Conservation (phyloP, 2,329 filamentous ascomycete species). For the Aspergillus amoenus region DNA sequence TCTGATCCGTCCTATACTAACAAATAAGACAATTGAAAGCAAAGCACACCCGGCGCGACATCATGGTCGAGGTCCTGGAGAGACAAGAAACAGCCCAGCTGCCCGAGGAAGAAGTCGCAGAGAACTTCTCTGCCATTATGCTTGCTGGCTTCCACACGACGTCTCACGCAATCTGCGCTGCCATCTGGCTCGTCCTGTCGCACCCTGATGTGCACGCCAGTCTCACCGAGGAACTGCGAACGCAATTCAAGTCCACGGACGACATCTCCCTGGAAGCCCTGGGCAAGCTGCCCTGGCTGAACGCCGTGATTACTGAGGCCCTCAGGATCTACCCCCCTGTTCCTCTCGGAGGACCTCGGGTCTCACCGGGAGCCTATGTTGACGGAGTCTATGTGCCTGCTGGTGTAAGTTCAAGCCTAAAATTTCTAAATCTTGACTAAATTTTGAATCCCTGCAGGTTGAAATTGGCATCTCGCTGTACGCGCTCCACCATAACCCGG, state of each 20-base stretch:
- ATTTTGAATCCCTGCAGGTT: slow-evolving; percentile 4
- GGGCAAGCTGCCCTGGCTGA: slow-evolving; percentile 27
- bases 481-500: slow-evolving; percentile 31
- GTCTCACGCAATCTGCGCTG: slow-evolving; percentile 26
- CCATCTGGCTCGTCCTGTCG: slow-evolving; percentile 27
- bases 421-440: neutral
- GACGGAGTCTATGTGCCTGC: slow-evolving; percentile 24
- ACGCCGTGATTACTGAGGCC: slow-evolving; percentile 31
- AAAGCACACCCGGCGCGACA: slow-evolving; percentile 22
- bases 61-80: slow-evolving; percentile 30
- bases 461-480: slow-evolving; percentile 31
- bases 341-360: slow-evolving; percentile 27
- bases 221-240: slow-evolving; percentile 20
- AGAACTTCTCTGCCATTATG: slow-evolving; percentile 31
- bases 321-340: slow-evolving; percentile 33
- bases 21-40: slow-evolving; percentile 21
- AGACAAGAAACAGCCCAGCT: slow-evolving; percentile 16
- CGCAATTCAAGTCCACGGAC: slow-evolving; percentile 16
- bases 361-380: slow-evolving; percentile 25
- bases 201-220: slow-evolving; percentile 21
- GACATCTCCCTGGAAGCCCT: slow-evolving; percentile 20
- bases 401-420: slow-evolving; percentile 19
- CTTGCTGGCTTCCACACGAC: slow-evolving; percentile 28
- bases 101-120: slow-evolving; percentile 24
- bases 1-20: neutral